phyloP scores from a whole-genome alignment of 2,329 filamentous ascomycete genomes.

The Eurotiales sp. region DNA sequence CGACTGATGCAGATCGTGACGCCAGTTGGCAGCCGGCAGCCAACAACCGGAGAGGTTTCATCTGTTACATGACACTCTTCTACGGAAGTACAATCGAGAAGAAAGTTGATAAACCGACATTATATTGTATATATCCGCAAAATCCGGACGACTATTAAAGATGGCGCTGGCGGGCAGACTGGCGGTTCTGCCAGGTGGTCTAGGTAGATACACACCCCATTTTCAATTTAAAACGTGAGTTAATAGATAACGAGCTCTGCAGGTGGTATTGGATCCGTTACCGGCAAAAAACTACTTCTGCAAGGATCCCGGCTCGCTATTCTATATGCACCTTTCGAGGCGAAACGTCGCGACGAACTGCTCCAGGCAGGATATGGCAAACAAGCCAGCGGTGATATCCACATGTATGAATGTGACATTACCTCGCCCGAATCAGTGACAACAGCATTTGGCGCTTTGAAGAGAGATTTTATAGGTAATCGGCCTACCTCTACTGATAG shows the following conservation, averaged over 20 bases:
- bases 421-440: background rate
- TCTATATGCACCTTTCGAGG: conserved; percentile 47
- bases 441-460: background rate
- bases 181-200: conserved; percentile 1
- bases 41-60: too few species aligned
- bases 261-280: conserved; percentile 41
- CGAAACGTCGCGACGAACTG: conserved; percentile 32
- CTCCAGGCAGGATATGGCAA: conserved; percentile 37
- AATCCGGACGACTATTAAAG: background rate
- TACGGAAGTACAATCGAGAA: too few species aligned
- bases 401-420: conserved; percentile 8
- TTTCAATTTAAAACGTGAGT: background rate
- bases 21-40: background rate
- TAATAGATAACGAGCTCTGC: too few species aligned
- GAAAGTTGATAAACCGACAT: background rate
- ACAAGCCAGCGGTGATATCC: conserved; percentile 3
- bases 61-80: too few species aligned
- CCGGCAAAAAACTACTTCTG: conserved; percentile 38
- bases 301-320: conserved; percentile 44
- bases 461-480: conserved; percentile 9
- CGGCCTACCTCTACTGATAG: conserved; percentile 7
- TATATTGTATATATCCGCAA: background rate
- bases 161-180: conserved; percentile 5
- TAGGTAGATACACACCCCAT: too few species aligned
- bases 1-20: background rate